Percentiles rank a stretch among this genome's conserved stretches.
phyloP scores from a whole-genome alignment of 306 rosid genomes.

The Sicyos edulis region DNA sequence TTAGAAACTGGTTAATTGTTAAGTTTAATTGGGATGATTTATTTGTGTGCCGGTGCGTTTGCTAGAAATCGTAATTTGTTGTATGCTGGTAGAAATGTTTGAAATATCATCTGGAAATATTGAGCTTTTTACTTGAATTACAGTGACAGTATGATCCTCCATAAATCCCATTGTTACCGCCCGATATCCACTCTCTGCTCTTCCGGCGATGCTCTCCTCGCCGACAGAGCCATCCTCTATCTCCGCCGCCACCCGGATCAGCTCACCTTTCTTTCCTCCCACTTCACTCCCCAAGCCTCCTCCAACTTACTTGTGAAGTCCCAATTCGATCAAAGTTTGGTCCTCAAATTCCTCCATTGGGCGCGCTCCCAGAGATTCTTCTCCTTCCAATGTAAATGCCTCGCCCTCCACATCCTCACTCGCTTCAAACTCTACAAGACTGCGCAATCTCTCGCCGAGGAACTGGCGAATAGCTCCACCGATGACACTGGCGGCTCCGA shows the following conservation, averaged over 20 bases:
- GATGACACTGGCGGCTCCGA: slow-evolving; percentile 32
- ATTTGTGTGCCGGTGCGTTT: no score
- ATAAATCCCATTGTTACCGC: slow-evolving; percentile 23
- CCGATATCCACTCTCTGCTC: slow-evolving; percentile 30
- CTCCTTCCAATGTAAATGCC: slow-evolving; percentile 53
- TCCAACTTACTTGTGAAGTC: slow-evolving; percentile 59
- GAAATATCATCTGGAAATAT: no score
- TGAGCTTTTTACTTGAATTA: no score
- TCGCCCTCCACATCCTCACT: slow-evolving; percentile 79
- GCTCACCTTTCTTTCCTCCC: slow-evolving; percentile 41
- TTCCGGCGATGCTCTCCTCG: slow-evolving; percentile 33
- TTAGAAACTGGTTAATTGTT: no score
- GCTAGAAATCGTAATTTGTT: no score
- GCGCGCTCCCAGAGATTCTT: slow-evolving; percentile 49
- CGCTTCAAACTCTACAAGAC: slow-evolving; percentile 62
- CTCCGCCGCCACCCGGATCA: slow-evolving; percentile 62
- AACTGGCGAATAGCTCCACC: slow-evolving; percentile 33
- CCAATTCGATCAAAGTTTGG: slow-evolving; percentile 45
- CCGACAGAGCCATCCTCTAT: slow-evolving; percentile 52
- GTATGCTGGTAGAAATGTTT: no score
- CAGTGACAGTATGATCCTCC: slow-evolving; percentile 30
- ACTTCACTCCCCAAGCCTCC: slow-evolving; percentile 70
- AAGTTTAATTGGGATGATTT: no score
- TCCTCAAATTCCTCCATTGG: slow-evolving; percentile 60
- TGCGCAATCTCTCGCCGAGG: slow-evolving; percentile 68